Conservation (phyloP, 164 flowering plant species). For the Tetrastigma voinierianum region DNA sequence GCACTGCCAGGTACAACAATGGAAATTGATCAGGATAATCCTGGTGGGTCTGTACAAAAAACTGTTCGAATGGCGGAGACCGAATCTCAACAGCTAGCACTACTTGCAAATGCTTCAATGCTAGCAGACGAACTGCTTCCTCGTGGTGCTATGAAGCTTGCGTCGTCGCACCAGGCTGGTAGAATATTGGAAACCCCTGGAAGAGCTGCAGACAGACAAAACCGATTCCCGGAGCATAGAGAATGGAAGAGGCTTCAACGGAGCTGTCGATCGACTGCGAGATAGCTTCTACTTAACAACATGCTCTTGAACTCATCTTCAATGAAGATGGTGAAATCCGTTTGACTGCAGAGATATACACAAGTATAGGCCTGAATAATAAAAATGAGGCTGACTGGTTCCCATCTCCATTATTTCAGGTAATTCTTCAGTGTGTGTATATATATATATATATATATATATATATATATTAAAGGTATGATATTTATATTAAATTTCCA, state of each 20-base stretch:
- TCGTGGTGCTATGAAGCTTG: slow-evolving; percentile 83
- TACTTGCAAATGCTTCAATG: slow-evolving; percentile 83
- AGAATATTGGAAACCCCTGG: slow-evolving; percentile 30
- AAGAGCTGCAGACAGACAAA: slow-evolving; percentile 58
- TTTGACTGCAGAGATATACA: slow-evolving; percentile 67
- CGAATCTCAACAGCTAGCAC: slow-evolving; percentile 74
- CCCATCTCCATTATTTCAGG: slow-evolving; percentile 95
- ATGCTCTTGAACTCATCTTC: slow-evolving; percentile 92
- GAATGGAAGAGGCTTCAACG: slow-evolving; percentile 88
- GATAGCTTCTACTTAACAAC: slow-evolving; percentile 89
- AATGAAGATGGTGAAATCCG: slow-evolving; percentile 80
- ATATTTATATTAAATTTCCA: too few species aligned
- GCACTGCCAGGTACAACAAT: slow-evolving; percentile 87
- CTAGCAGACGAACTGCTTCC: slow-evolving; percentile 94
- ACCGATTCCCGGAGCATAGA: slow-evolving; percentile 81
- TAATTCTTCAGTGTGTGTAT: slow-evolving; percentile 20
- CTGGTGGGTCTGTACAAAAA: slow-evolving; percentile 52
- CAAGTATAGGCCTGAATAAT: slow-evolving; percentile 56
- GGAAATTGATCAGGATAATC: slow-evolving; percentile 67
- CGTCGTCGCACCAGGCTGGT: slow-evolving; percentile 31
- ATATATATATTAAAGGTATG: too few species aligned
- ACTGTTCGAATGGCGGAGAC: slow-evolving; percentile 83
- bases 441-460: too few species aligned
- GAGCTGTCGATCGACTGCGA: slow-evolving; percentile 80
- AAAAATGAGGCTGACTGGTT: slow-evolving; percentile 83